Percentiles rank a stretch among this genome's conserved stretches.
These are phyloP conservation scores for Gracilariopsis chorda DNA, from an alignment of 23 red algal species.

Conservation along the genomic window DNA sequence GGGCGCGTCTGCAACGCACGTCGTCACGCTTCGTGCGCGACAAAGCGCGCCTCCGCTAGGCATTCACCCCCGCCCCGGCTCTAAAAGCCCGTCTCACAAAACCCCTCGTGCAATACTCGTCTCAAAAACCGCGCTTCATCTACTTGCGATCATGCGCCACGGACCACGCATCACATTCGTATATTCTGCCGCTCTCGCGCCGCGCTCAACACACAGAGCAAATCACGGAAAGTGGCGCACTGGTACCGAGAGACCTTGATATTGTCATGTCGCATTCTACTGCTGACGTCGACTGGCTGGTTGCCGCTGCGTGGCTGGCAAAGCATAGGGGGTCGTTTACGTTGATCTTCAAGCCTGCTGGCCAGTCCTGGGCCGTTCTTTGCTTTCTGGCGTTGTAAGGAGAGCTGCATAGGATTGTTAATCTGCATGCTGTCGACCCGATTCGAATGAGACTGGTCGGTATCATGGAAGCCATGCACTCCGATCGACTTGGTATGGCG, in stretches of 20 bases:
- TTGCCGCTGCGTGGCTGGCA: constrained; percentile 76
- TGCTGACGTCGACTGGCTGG: constrained; percentile 82
- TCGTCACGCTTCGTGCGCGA: neutral
- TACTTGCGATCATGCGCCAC: neutral
- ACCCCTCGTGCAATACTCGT: neutral
- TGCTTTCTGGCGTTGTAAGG: constrained; percentile 62
- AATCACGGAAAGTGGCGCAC: neutral
- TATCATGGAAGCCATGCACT: constrained; percentile 59
- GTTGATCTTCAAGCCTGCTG: constrained; percentile 65
- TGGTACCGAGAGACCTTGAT: constrained; percentile 26
- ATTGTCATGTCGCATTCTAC: constrained; percentile 69
- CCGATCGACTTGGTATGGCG: constrained; percentile 65
- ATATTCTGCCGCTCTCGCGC: neutral
- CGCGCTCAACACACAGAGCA: neutral
- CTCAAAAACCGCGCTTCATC: neutral
- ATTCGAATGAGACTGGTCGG: constrained; percentile 66
- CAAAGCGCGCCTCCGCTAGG: neutral
- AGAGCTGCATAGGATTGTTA: constrained; percentile 53
- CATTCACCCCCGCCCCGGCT: neutral
- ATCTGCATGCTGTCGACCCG: constrained; percentile 44
- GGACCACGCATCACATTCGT: neutral
- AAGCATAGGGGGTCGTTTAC: constrained; percentile 56
- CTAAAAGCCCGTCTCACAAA: neutral
- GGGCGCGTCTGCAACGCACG: neutral
- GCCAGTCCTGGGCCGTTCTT: constrained; percentile 41